These are phyloP conservation scores for Aquilaria malaccensis DNA, from an alignment of 345 rosid genomes.

Conservation along the genomic window DNA sequence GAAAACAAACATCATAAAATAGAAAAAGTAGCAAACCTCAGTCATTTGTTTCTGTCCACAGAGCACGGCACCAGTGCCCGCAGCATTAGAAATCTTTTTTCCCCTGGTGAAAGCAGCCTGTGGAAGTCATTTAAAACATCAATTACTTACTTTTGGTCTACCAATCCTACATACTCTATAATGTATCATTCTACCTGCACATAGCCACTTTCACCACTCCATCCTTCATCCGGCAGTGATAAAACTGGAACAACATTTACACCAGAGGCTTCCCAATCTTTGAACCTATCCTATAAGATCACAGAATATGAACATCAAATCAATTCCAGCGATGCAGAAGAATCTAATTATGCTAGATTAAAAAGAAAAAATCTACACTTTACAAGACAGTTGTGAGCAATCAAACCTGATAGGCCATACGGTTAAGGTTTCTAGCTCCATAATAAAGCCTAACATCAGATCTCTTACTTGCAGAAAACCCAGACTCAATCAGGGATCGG, in stretches of 20 bases:
- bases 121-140: constrained; percentile 12
- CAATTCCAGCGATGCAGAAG: neutral
- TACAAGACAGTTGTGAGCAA: constrained; percentile 6
- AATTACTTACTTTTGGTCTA: neutral
- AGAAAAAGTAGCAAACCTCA: constrained; percentile 46
- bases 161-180: neutral
- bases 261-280: constrained; percentile 87
- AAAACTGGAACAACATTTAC: constrained; percentile 79
- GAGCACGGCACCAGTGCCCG: constrained; percentile 65
- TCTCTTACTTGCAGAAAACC: constrained; percentile 67
- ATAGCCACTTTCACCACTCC: constrained; percentile 87
- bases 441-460: constrained; percentile 85
- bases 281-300: constrained; percentile 66
- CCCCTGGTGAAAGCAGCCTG: constrained; percentile 90
- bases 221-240: constrained; percentile 71
- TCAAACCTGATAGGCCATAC: constrained; percentile 97
- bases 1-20: neutral
- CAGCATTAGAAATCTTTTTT: constrained; percentile 43
- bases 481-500: constrained; percentile 82
- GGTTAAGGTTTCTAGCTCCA: constrained; percentile 84
- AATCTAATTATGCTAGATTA: neutral
- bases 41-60: constrained; percentile 98
- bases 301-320: constrained; percentile 10
- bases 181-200: constrained; percentile 58
- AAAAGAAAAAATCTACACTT: neutral